These are phyloP conservation scores for Firmiana major DNA, from an alignment of 345 rosid species.

Conservation along the genomic window DNA sequence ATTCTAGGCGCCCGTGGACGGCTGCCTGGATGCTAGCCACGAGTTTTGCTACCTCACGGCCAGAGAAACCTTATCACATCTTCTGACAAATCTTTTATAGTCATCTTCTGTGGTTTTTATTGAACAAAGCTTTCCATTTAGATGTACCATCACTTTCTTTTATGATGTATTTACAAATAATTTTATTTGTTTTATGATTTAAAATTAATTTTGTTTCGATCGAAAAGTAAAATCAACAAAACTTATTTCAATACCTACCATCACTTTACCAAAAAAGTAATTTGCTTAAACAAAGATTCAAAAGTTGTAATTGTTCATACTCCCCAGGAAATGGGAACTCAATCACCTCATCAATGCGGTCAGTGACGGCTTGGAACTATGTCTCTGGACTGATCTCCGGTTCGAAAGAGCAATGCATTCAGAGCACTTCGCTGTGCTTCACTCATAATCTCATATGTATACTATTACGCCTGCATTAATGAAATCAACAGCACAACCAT, in stretches of 20 bases:
- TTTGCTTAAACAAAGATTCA: conserved; percentile 67
- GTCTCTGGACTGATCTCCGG: conserved; percentile 95
- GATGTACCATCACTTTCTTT: background rate
- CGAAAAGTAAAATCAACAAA: no score
- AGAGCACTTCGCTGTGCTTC: conserved; percentile 92
- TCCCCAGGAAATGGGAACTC: conserved; percentile 92
- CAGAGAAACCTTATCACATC: conserved; percentile 83
- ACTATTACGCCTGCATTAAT: conserved; percentile 75
- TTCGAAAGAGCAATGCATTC: conserved; percentile 85
- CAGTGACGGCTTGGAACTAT: conserved; percentile 85
- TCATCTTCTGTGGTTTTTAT: conserved; percentile 65
- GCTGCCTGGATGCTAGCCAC: conserved; percentile 92
- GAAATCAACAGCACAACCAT: background rate
- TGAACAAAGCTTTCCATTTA: conserved; percentile 40
- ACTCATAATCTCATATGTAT: conserved; percentile 91
- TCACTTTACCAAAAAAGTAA: conserved; percentile 48
- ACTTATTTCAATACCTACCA: no score
- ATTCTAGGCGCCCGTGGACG: conserved; percentile 69
- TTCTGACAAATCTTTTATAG: conserved; percentile 60
- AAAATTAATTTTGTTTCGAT: no score
- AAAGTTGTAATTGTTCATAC: conserved; percentile 74
- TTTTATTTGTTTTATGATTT: no score
- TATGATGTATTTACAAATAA: no score
- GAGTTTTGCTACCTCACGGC: conserved; percentile 92
- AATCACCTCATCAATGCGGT: conserved; percentile 83